Evolutionary conservation across 495 filamentous ascomycete species (phyloP).

Genomic region (Saxispiralis lemnorum): DNA sequence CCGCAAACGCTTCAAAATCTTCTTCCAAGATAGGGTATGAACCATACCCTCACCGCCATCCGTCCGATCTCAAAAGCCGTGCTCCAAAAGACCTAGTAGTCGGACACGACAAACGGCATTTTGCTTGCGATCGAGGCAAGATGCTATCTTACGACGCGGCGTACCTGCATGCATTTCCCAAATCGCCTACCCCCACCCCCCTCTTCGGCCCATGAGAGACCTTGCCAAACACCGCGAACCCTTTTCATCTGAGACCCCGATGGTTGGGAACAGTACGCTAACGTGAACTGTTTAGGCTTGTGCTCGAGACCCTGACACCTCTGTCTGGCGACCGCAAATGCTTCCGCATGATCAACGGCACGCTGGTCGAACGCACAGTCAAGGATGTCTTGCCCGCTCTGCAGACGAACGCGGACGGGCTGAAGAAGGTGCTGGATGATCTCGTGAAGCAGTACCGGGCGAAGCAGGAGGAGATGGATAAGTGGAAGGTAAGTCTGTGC

Average conservation of each 20-base stretch:
- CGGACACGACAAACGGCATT: no score
- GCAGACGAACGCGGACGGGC: slow-evolving; percentile 81
- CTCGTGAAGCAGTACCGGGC: slow-evolving; percentile 90
- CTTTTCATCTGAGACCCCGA: not conserved
- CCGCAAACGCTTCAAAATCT: not conserved
- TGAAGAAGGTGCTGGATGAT: slow-evolving; percentile 92
- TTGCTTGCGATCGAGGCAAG: no score
- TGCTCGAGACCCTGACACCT: slow-evolving; percentile 80
- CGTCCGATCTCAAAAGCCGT: not conserved
- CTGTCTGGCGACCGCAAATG: slow-evolving; percentile 79
- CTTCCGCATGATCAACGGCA: slow-evolving; percentile 96
- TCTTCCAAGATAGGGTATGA: not conserved
- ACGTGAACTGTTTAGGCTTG: slow-evolving; percentile 44
- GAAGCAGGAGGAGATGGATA: slow-evolving; percentile 89
- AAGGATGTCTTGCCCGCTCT: slow-evolving; percentile 78
- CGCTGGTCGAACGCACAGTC: slow-evolving; percentile 83
- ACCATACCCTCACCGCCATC: slow-evolving; percentile 13
- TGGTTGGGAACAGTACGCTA: not conserved
- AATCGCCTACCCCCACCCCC: no score
- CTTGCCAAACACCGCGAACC: not conserved
- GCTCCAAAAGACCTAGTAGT: no score
- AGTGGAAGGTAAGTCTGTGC: slow-evolving; percentile 68
- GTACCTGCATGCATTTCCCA: not conserved
- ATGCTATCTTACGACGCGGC: not conserved
- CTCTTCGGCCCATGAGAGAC: no score